phyloP scores from a whole-genome alignment of 495 filamentous ascomycete genomes.

The Penicillium daleae region DNA sequence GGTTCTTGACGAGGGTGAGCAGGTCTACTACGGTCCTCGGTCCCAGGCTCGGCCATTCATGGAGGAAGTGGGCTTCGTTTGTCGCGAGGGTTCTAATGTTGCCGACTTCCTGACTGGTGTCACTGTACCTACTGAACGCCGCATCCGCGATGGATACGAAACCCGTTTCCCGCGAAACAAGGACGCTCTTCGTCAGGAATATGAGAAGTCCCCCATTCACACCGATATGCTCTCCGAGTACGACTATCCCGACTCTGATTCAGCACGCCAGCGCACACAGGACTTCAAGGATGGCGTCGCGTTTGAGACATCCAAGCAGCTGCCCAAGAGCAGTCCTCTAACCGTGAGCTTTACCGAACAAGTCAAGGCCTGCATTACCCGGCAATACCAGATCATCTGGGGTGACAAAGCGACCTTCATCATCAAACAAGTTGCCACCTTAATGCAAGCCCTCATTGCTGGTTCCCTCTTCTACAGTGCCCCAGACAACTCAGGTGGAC shows the following conservation, averaged over 20 bases:
- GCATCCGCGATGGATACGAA: conserved; percentile 57
- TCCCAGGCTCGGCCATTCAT: conserved; percentile 67
- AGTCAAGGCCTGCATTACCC: conserved; percentile 56
- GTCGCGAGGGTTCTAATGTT: conserved; percentile 67
- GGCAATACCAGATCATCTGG: conserved; percentile 62
- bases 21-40: conserved; percentile 63
- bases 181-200: conserved; percentile 41
- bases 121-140: conserved; percentile 69
- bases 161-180: conserved; percentile 51
- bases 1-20: conserved; percentile 65
- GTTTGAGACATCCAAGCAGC: conserved; percentile 44
- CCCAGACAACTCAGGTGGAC: conserved; percentile 43
- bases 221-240: conserved; percentile 49
- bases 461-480: conserved; percentile 48
- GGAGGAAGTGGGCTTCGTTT: conserved; percentile 66
- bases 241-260: conserved; percentile 49
- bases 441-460: conserved; percentile 45
- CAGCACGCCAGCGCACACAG: conserved; percentile 47
- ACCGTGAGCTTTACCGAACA: conserved; percentile 63
- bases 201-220: conserved; percentile 44
- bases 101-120: conserved; percentile 73
- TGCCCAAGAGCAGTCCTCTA: conserved; percentile 52
- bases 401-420: conserved; percentile 62
- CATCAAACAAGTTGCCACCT: conserved; percentile 58
- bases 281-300: conserved; percentile 54